phyloP scores from a whole-genome alignment of 192 early-diverging fungal genomes.

The Martensiomyces pterosporus region DNA sequence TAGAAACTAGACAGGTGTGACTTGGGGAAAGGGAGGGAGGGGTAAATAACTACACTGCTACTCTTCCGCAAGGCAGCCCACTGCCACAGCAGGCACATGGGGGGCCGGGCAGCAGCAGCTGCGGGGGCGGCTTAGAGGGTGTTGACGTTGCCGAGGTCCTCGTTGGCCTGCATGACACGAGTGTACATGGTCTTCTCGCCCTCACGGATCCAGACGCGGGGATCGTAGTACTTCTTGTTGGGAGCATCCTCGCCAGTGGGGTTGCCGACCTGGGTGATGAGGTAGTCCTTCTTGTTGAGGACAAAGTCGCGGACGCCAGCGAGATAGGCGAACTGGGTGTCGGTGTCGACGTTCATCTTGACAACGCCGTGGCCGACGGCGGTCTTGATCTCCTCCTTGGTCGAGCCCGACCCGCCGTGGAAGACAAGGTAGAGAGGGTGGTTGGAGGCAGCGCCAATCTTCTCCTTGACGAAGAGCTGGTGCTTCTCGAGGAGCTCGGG shows the following conservation, averaged over 20 bases:
- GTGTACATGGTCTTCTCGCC: slow-evolving; percentile 83
- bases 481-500: slow-evolving; percentile 91
- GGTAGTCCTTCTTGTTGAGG: slow-evolving; percentile 82
- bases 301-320: slow-evolving; percentile 82
- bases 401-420: slow-evolving; percentile 95
- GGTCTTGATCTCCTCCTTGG: slow-evolving; percentile 72
- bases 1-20: no score
- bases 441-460: slow-evolving; percentile 50
- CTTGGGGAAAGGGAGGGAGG: no score
- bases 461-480: slow-evolving; percentile 74
- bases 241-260: slow-evolving; percentile 82
- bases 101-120: no score
- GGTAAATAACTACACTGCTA: no score
- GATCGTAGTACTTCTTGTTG: slow-evolving; percentile 99
- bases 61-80: no score
- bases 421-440: slow-evolving; percentile 93
- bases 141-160: slow-evolving; percentile 70
- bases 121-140: slow-evolving; percentile 62
- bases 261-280: slow-evolving; percentile 92
- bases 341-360: slow-evolving; percentile 99
- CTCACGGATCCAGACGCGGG: slow-evolving; percentile 87
- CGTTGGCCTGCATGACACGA: slow-evolving; percentile 77
- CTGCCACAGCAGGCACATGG: no score
- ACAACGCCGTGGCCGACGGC: slow-evolving; percentile 82
- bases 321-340: slow-evolving; percentile 97